Evolutionary conservation across 768 basidiomycete species (phyloP).

Genomic region (Amanita muscaria): DNA sequence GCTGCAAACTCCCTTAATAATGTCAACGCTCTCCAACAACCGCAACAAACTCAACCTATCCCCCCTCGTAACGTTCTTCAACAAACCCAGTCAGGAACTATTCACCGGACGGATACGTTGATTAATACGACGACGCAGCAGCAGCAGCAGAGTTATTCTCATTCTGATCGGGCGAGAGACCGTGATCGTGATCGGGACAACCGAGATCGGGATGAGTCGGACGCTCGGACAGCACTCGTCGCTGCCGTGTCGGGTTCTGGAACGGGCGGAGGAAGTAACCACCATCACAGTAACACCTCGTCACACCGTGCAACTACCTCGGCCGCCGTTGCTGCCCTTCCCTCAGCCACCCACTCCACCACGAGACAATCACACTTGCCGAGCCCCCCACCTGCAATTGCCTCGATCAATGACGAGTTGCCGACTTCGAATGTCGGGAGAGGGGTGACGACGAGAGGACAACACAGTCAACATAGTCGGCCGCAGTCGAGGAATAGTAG

Average conservation of each 20-base stretch:
- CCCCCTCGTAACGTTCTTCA: conserved; percentile 8
- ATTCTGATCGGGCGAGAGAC: conserved; percentile 1
- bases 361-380: too few species aligned
- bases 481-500: too few species aligned
- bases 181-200: neutral
- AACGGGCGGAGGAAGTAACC: neutral
- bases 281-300: neutral
- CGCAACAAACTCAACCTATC: conserved; percentile 15
- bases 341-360: too few species aligned
- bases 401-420: conserved; percentile 13
- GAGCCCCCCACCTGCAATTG: conserved; percentile 7
- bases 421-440: conserved; percentile 23
- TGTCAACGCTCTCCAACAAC: conserved; percentile 11
- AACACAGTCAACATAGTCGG: too few species aligned
- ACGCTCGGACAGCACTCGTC: conserved; percentile 2
- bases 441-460: too few species aligned
- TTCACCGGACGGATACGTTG: conserved; percentile 21
- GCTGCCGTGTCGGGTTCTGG: conserved; percentile 6
- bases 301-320: too few species aligned
- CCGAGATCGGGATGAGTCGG: conserved; percentile 7
- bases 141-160: neutral
- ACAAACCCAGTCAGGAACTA: conserved; percentile 14
- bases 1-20: conserved; percentile 10
- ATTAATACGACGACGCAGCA: conserved; percentile 12
- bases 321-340: too few species aligned